Conservation (phyloP, 768 basidiomycete species). For the Cystofilobasidium bisporidii region DNA sequence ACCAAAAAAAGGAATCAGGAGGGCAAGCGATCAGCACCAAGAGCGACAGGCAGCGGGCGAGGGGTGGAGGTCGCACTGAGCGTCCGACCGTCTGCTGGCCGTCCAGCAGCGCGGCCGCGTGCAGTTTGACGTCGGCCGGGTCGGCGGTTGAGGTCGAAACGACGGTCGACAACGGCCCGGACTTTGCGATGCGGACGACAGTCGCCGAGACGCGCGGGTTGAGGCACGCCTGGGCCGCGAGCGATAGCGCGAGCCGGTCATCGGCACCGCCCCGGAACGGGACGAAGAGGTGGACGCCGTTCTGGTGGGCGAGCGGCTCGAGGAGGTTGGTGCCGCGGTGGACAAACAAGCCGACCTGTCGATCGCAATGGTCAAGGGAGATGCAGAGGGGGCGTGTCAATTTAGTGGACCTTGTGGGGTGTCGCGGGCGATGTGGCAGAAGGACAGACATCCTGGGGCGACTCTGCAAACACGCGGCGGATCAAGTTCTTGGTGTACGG, state of each 20-base stretch:
- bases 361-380: no score
- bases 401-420: no score
- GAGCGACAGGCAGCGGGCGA: background rate
- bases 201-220: slow-evolving; percentile 58
- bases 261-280: slow-evolving; percentile 94
- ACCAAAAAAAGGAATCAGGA: background rate
- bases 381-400: no score
- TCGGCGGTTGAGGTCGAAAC: slow-evolving; percentile 6
- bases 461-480: slow-evolving; percentile 64
- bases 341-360: slow-evolving; percentile 60
- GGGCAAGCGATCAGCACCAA: no score
- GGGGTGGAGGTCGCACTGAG: background rate
- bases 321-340: slow-evolving; percentile 52
- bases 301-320: background rate
- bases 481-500: slow-evolving; percentile 52
- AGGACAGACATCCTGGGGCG: slow-evolving; percentile 51
- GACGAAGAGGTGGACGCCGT: slow-evolving; percentile 37
- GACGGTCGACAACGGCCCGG: background rate
- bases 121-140: slow-evolving; percentile 11
- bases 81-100: slow-evolving; percentile 14
- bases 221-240: slow-evolving; percentile 73
- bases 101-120: slow-evolving; percentile 15
- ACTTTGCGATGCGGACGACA: slow-evolving; percentile 50
- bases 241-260: slow-evolving; percentile 70
- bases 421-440: no score